Base-by-base conservation (phyloP, 306 rosid species). In the Vigna nakashimae region DNA sequence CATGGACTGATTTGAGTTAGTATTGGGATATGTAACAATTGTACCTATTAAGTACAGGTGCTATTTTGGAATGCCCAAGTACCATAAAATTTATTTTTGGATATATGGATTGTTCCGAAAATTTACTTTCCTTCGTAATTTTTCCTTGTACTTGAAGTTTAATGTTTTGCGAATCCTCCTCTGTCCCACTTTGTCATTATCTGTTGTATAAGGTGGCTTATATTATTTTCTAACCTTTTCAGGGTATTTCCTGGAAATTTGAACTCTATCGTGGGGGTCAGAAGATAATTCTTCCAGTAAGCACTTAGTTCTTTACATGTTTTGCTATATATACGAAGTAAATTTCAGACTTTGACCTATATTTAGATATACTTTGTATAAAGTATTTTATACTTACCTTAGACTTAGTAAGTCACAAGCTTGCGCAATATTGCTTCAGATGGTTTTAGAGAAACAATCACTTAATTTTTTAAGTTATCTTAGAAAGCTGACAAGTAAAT, bases 181-280 rank as follows among this genome's bases (percentile, higher is more conserved):
- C 46, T 2, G 13, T 17, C 7, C 24, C 15, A 40, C 42, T 7
- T 32, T 48, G 38, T 75, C 56, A 70, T 26, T 60, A 49, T 71
- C 76, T 77, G 59, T 73, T 58, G 16, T 36, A 32, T 75, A 60
- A 66, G 58, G 69, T 58, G 20, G 53, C 77, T 59, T 80, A 42
- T 64, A 71, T 20, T 69, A 42, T 67, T 69, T 63, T 83, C 74
- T 28, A 65, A 56, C 36, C 63, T 66, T 85, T 84, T 65, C 98
- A 95, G 99, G 99, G 97, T 45, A 86, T 91, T 80, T 86, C 68
- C 82, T 92, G 97, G 99, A 96, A 83, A 83, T 79, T 96, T 65
- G 96, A 96, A 82, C 82, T 92, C 88, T 88, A 85, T 73, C 97
- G 99, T 0, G 96, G 97, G 50, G 97, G 96, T 50, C 99, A 96